Conservation (phyloP, 2,329 filamentous ascomycete genomes). For the Scolecobasidium constrictum region DNA sequence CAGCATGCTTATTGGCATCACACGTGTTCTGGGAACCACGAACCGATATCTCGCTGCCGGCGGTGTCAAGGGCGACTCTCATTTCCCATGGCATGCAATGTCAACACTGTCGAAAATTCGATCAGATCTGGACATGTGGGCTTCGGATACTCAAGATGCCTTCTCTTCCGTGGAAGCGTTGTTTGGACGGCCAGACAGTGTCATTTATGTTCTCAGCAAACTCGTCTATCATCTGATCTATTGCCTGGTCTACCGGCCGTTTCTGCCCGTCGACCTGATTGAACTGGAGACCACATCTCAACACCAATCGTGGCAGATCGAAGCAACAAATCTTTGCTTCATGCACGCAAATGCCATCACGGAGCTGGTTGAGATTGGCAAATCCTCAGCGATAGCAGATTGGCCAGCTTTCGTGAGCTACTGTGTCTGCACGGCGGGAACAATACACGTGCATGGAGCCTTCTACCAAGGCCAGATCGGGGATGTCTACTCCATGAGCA, state of each 20-base stretch:
- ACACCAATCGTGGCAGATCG: slow-evolving; percentile 87
- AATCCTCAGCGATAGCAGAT: slow-evolving; percentile 62
- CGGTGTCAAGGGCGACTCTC: slow-evolving; percentile 78
- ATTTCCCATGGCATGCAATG: slow-evolving; percentile 82
- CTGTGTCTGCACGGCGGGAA: slow-evolving; percentile 76
- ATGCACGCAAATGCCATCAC: slow-evolving; percentile 80
- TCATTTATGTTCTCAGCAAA: slow-evolving; percentile 70
- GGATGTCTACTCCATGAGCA: slow-evolving; percentile 50
- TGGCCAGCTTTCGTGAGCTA: slow-evolving; percentile 84
- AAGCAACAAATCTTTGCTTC: slow-evolving; percentile 79
- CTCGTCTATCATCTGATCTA: slow-evolving; percentile 79
- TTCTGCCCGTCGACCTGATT: slow-evolving; percentile 72
- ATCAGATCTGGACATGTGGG: slow-evolving; percentile 77
- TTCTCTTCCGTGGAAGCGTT: slow-evolving; percentile 66
- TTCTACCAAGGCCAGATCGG: slow-evolving; percentile 60
- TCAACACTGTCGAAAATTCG: slow-evolving; percentile 80
- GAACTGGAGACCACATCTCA: slow-evolving; percentile 72
- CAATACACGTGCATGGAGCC: slow-evolving; percentile 77
- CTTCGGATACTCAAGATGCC: slow-evolving; percentile 66
- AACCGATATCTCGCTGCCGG: slow-evolving; percentile 77
- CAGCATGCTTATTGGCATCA: slow-evolving; percentile 76
- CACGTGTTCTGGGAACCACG: slow-evolving; percentile 69
- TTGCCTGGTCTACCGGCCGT: slow-evolving; percentile 77
- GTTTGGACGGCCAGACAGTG: slow-evolving; percentile 69
- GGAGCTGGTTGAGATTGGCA: slow-evolving; percentile 69